These are phyloP conservation scores for Madurella mycetomatis DNA, from an alignment of 2,329 filamentous ascomycete species.

Conservation along the genomic window DNA sequence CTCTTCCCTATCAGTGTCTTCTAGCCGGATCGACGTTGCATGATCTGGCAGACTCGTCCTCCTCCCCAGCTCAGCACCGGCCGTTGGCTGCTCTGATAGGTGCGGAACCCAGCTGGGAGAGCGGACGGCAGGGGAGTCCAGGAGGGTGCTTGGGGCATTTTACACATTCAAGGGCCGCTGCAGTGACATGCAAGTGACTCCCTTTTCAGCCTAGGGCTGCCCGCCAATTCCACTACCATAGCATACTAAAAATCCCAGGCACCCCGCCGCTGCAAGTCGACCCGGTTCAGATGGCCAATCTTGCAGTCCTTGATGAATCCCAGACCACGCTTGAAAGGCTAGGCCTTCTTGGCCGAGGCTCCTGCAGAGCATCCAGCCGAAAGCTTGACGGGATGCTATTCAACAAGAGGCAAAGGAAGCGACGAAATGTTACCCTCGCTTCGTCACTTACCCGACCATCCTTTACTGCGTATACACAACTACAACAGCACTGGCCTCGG, in stretches of 20 bases:
- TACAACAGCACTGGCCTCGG: too few relatives aligned
- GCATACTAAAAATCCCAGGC: neutral
- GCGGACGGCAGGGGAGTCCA: too few relatives aligned
- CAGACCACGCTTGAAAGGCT: neutral
- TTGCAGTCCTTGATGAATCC: neutral
- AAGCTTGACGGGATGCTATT: neutral
- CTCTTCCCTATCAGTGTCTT: too few relatives aligned
- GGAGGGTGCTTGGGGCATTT: too few relatives aligned
- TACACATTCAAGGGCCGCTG: too few relatives aligned
- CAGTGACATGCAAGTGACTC: slow-evolving; percentile 9
- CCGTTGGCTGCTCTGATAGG: too few relatives aligned
- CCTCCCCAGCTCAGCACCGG: too few relatives aligned
- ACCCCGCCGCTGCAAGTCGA: neutral
- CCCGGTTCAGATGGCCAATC: too few relatives aligned
- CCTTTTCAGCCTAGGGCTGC: slow-evolving; percentile 11
- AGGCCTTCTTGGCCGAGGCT: slow-evolving; percentile 8
- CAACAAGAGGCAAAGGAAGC: neutral
- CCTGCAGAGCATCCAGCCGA: neutral
- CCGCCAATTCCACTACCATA: neutral
- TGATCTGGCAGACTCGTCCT: too few relatives aligned
- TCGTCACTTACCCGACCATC: neutral
- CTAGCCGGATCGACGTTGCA: too few relatives aligned
- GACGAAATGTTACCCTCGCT: neutral
- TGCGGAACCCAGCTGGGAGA: too few relatives aligned
- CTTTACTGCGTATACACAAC: neutral